phyloP scores from a whole-genome alignment of 768 basidiomycete species.

The Lentinula guzmanii region DNA sequence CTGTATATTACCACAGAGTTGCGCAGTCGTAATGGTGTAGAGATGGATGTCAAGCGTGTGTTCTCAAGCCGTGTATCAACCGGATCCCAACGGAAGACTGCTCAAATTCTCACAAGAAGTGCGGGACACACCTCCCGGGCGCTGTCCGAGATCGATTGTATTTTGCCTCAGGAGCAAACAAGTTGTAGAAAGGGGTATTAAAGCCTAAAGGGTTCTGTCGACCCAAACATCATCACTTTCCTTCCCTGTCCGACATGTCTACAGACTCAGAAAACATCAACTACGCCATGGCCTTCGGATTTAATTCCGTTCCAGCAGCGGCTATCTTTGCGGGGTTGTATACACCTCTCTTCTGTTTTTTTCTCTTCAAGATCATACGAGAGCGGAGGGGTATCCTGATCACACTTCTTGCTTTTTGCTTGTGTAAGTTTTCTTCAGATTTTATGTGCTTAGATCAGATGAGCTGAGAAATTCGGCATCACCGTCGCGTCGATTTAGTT shows the following conservation, averaged over 20 bases:
- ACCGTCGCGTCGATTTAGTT: conserved; percentile 20
- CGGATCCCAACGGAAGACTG: not conserved
- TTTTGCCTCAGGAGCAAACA: no score
- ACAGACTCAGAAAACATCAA: not conserved
- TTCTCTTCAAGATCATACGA: conserved; percentile 14
- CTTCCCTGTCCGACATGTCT: not conserved
- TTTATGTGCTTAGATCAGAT: not conserved
- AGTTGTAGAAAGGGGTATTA: no score
- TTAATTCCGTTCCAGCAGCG: conserved; percentile 16
- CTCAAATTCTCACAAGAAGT: not conserved
- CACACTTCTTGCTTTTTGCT: conserved; percentile 19
- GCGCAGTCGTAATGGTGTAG: not conserved
- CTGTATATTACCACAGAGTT: not conserved
- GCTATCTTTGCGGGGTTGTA: conserved; percentile 21
- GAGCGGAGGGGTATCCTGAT: conserved; percentile 19
- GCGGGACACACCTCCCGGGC: no score
- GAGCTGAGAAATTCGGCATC: not conserved
- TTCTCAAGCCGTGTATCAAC: no score
- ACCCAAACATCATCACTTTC: not conserved
- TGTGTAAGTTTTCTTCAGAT: conserved; percentile 10
- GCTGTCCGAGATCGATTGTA: no score
- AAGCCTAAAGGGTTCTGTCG: no score
- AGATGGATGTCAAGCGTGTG: not conserved
- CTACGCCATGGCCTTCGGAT: conserved; percentile 12
- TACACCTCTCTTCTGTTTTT: conserved; percentile 14